Percentiles rank a stretch among this genome's conserved stretches.
Conservation (phyloP, 2,329 filamentous ascomycete species). For the Fusarium nygamai region DNA sequence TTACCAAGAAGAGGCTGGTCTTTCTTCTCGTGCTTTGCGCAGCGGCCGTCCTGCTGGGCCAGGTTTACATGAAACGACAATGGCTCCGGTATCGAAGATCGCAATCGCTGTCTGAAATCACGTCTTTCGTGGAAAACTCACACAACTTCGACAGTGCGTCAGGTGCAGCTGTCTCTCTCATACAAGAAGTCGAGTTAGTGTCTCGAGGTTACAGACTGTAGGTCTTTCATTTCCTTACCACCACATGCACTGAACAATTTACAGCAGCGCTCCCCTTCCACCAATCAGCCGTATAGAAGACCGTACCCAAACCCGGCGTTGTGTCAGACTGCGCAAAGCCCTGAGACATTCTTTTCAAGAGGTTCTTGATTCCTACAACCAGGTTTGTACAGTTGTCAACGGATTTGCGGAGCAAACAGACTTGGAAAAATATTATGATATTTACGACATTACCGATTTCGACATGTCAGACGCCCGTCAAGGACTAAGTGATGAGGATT, state of each 20-base stretch:
- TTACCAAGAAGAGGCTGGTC: constrained; percentile 66
- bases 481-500: constrained; percentile 72
- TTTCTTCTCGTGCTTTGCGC: constrained; percentile 62
- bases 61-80: constrained; percentile 79
- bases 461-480: constrained; percentile 77
- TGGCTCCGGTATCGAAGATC: constrained; percentile 83
- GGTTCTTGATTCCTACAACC: constrained; percentile 76
- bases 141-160: constrained; percentile 84
- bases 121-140: constrained; percentile 75
- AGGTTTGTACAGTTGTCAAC: constrained; percentile 74
- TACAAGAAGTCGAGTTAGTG: constrained; percentile 96
- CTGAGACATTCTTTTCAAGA: constrained; percentile 75
- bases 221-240: constrained; percentile 45
- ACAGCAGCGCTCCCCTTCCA: constrained; percentile 85
- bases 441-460: constrained; percentile 80
- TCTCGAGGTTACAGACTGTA: constrained; percentile 89
- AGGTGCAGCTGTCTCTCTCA: constrained; percentile 79
- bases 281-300: constrained; percentile 94
- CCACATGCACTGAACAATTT: constrained; percentile 3
- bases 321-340: constrained; percentile 80
- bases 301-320: constrained; percentile 79
- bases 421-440: constrained; percentile 91
- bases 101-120: constrained; percentile 76
- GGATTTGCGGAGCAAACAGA: constrained; percentile 81
- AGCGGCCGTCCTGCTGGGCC: constrained; percentile 65